These are phyloP conservation scores for Penicillium cosmopolitanum DNA, from an alignment of 495 filamentous ascomycete species.

Conservation along the genomic window DNA sequence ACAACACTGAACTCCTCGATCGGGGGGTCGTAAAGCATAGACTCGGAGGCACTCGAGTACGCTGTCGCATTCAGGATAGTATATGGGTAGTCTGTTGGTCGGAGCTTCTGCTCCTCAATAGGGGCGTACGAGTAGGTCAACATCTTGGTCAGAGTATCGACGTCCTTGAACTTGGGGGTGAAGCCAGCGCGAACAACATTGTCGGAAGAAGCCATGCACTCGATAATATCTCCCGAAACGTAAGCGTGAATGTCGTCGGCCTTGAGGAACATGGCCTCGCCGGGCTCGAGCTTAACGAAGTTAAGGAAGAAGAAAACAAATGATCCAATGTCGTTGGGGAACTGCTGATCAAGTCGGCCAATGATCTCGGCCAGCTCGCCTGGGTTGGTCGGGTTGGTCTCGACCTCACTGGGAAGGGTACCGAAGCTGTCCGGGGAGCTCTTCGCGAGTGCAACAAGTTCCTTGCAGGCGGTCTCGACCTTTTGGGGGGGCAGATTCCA, in stretches of 20 bases:
- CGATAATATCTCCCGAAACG: constrained; percentile 93
- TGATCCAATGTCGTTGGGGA: constrained; percentile 75
- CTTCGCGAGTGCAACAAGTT: constrained; percentile 73
- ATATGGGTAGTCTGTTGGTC: constrained; percentile 80
- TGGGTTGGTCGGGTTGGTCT: constrained; percentile 43
- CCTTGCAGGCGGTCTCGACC: constrained; percentile 63
- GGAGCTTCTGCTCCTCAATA: constrained; percentile 91
- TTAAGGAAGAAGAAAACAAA: constrained; percentile 85
- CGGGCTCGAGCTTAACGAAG: constrained; percentile 76
- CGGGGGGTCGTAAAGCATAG: constrained; percentile 85
- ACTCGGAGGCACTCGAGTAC: constrained; percentile 71
- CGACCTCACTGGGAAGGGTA: constrained; percentile 37
- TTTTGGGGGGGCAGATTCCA: constrained; percentile 73
- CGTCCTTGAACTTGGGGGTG: constrained; percentile 98
- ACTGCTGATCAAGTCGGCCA: constrained; percentile 72
- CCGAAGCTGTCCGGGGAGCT: constrained; percentile 46
- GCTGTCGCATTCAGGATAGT: constrained; percentile 75
- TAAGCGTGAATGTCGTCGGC: constrained; percentile 98
- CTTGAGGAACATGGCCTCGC: constrained; percentile 94
- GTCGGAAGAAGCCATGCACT: constrained; percentile 98
- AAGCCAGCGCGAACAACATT: constrained; percentile 97
- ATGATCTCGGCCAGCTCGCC: constrained; percentile 75
- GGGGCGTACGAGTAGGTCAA: constrained; percentile 94
- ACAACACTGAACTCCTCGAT: constrained; percentile 97
- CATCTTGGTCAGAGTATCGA: constrained; percentile 86